Percentiles rank a stretch among this genome's conserved stretches.
These are phyloP conservation scores for Globisporangium canariense DNA, from an alignment of 352 stramenopile genomes.

Conservation along the genomic window DNA sequence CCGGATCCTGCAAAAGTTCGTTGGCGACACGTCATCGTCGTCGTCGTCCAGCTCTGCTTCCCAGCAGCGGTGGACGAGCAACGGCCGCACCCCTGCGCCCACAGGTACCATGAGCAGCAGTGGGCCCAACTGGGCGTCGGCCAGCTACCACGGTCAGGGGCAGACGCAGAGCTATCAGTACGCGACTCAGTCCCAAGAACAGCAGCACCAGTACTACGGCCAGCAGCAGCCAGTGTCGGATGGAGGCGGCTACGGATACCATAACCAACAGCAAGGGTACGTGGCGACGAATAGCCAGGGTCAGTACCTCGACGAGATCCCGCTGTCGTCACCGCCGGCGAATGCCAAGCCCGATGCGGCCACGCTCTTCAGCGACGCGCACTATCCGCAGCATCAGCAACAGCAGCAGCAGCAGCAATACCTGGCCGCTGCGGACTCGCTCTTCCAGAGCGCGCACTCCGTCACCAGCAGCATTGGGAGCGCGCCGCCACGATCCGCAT, in stretches of 20 bases:
- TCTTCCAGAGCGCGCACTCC: conserved; percentile 19
- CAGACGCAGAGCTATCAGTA: conserved; percentile 13
- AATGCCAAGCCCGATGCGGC: conserved; percentile 25
- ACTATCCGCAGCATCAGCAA: conserved; percentile 13
- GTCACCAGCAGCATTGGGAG: conserved; percentile 3
- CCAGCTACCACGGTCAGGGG: neutral
- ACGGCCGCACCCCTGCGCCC: neutral
- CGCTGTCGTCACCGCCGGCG: conserved; percentile 24
- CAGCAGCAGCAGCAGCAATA: conserved; percentile 18
- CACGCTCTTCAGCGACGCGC: conserved; percentile 25
- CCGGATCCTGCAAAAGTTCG: conserved; percentile 20
- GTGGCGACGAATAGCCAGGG: conserved; percentile 3
- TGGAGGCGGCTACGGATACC: neutral
- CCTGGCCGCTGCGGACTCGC: conserved; percentile 14
- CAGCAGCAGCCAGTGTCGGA: conserved; percentile 13
- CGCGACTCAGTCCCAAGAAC: conserved; percentile 7
- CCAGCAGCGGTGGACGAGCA: neutral
- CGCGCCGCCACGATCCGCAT: neutral
- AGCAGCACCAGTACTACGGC: conserved; percentile 10
- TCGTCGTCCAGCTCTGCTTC: neutral
- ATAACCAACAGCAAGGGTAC: conserved; percentile 10
- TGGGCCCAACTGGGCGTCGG: conserved; percentile 1
- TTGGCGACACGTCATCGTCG: conserved; percentile 10
- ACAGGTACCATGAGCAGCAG: neutral
- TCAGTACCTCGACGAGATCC: conserved; percentile 27